Percentiles rank a stretch among this genome's conserved stretches.
Evolutionary conservation across 2,329 filamentous ascomycete genomes (phyloP).

Genomic region (Claviceps humidiphila): DNA sequence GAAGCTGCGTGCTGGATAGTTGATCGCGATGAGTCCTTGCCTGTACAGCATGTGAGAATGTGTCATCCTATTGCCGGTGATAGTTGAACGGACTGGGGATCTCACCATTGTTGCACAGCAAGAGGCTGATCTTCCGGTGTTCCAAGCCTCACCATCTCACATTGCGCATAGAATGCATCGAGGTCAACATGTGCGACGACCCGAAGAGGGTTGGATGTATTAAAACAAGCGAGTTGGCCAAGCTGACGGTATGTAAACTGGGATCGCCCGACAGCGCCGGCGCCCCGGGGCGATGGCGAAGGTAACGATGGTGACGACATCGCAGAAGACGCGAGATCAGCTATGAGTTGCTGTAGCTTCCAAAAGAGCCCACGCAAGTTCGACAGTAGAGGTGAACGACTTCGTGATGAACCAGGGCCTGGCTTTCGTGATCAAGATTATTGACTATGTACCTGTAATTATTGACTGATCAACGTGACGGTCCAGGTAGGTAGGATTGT

Average conservation of each 20-base stretch:
- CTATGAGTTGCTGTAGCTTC: not conserved
- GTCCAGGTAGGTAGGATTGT: too few relatives aligned
- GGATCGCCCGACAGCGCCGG: slow-evolving; percentile 33
- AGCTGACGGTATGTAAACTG: slow-evolving; percentile 79
- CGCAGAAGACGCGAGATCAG: not conserved
- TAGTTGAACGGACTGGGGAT: not conserved
- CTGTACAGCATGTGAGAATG: slow-evolving; percentile 23
- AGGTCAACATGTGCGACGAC: slow-evolving; percentile 88
- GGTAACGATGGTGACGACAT: slow-evolving; percentile 4
- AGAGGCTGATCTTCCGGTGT: slow-evolving; percentile 64
- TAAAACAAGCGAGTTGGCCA: slow-evolving; percentile 57
- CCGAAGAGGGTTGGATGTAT: slow-evolving; percentile 62
- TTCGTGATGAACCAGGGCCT: not conserved
- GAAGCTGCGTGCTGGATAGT: slow-evolving; percentile 76
- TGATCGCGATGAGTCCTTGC: slow-evolving; percentile 90
- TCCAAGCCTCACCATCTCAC: slow-evolving; percentile 78
- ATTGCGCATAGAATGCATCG: slow-evolving; percentile 96
- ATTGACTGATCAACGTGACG: too few relatives aligned
- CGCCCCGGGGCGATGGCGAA: slow-evolving; percentile 16
- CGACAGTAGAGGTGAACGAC: not conserved
- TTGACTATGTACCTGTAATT: not conserved
- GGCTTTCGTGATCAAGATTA: not conserved
- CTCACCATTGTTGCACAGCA: slow-evolving; percentile 82
- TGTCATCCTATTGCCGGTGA: too few relatives aligned
- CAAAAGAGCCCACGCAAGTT: not conserved